phyloP scores from a whole-genome alignment of 129 eudicot genomes.

The Flaveria bidentis region DNA sequence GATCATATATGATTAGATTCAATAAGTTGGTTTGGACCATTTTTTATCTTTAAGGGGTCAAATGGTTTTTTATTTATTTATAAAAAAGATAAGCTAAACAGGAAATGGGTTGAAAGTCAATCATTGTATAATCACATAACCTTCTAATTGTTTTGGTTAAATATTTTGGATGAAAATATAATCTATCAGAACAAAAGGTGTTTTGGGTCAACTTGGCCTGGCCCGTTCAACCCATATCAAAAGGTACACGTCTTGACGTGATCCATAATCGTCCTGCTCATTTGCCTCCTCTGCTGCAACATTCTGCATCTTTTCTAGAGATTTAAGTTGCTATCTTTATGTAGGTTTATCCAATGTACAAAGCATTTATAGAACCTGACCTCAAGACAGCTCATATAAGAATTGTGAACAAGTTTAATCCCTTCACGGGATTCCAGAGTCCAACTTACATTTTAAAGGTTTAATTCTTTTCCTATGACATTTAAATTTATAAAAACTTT shows the following conservation, averaged over 20 bases:
- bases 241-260: background rate
- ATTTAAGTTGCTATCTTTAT: conserved; percentile 15
- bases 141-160: too few species aligned
- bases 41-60: background rate
- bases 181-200: background rate
- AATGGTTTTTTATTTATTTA: background rate
- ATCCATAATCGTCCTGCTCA: background rate
- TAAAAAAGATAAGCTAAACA: background rate
- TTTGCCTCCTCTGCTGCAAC: background rate
- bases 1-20: conserved; percentile 9
- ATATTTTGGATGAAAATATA: background rate
- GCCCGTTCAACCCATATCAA: background rate
- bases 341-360: conserved; percentile 45
- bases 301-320: conserved; percentile 8
- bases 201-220: background rate
- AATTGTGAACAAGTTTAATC: conserved; percentile 79
- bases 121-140: too few species aligned
- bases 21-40: background rate
- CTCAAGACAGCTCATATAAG: conserved; percentile 43
- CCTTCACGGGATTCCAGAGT: conserved; percentile 85
- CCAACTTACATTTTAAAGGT: conserved; percentile 76
- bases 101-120: background rate
- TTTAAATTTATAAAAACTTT: background rate
- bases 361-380: conserved; percentile 44
- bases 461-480: conserved; percentile 4